Percentiles rank a stretch among this genome's conserved stretches.
phyloP scores from a whole-genome alignment of 768 basidiomycete genomes.

The Boletus reticulatus region DNA sequence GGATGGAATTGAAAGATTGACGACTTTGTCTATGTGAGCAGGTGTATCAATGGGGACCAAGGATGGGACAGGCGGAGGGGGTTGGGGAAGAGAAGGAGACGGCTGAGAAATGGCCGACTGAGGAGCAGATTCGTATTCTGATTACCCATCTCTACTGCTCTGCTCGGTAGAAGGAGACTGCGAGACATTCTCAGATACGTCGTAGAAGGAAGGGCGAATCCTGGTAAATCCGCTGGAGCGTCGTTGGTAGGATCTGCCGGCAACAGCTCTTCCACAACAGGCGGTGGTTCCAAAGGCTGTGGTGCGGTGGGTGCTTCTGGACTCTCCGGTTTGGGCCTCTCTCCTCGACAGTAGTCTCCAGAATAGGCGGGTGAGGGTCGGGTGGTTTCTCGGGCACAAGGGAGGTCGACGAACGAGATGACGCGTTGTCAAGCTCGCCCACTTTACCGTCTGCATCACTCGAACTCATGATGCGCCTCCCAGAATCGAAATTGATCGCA shows the following conservation, averaged over 20 bases:
- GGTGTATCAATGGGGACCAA: not conserved
- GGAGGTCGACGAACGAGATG: slow-evolving; percentile 1
- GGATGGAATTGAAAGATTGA: not conserved
- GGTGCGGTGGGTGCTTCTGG: not conserved
- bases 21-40: not conserved
- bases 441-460: slow-evolving; percentile 3
- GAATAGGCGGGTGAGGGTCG: not conserved
- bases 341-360: not conserved
- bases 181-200: slow-evolving; percentile 2
- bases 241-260: not conserved
- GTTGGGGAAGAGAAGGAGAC: slow-evolving; percentile 1
- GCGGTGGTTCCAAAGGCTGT: not conserved
- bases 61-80: not conserved
- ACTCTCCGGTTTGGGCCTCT: not conserved
- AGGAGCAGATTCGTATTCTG: slow-evolving; percentile 16
- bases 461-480: slow-evolving; percentile 19
- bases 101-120: slow-evolving; percentile 12
- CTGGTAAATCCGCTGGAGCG: not conserved
- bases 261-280: not conserved
- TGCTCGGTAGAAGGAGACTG: not conserved
- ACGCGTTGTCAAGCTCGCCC: slow-evolving; percentile 1
- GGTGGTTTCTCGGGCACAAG: slow-evolving; percentile 9
- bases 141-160: slow-evolving; percentile 2
- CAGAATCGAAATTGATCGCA: slow-evolving; percentile 22
- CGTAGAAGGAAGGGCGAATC: not conserved